Evolutionary conservation across 148 eudicot species (phyloP).

Genomic region (Cornus controversa): DNA sequence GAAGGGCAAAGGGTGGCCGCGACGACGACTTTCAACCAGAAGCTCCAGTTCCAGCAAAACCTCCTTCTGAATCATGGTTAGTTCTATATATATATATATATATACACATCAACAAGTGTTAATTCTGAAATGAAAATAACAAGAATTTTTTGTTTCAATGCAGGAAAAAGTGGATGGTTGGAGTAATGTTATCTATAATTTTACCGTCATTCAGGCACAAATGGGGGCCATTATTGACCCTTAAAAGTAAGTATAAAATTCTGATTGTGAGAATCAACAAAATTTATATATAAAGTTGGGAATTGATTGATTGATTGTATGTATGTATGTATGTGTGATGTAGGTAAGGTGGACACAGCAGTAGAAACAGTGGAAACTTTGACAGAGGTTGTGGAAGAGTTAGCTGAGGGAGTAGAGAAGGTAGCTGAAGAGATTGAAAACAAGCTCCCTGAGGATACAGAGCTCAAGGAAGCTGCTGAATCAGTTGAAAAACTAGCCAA

Average conservation of each 20-base stretch:
- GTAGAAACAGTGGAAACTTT: neutral
- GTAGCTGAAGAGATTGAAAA: neutral
- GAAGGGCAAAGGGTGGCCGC: neutral
- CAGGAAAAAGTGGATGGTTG: neutral
- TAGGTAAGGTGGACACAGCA: neutral
- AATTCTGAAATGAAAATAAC: neutral
- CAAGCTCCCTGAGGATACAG: neutral
- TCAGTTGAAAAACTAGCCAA: neutral
- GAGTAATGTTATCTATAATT: neutral
- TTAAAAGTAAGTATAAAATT: neutral
- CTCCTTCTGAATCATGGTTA: neutral
- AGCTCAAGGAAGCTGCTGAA: neutral
- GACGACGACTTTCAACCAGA: neutral
- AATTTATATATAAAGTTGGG: too few relatives aligned
- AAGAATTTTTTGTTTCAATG: neutral
- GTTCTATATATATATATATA: too few relatives aligned
- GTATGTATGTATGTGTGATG: too few relatives aligned
- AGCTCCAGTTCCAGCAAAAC: neutral
- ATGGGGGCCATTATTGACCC: neutral
- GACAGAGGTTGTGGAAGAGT: neutral
- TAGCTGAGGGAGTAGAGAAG: neutral
- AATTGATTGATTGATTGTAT: too few relatives aligned
- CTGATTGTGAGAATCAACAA: neutral
- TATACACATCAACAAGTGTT: too few relatives aligned
- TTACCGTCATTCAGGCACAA: neutral